phyloP scores from a whole-genome alignment of 345 rosid genomes.

The Salix caprea region DNA sequence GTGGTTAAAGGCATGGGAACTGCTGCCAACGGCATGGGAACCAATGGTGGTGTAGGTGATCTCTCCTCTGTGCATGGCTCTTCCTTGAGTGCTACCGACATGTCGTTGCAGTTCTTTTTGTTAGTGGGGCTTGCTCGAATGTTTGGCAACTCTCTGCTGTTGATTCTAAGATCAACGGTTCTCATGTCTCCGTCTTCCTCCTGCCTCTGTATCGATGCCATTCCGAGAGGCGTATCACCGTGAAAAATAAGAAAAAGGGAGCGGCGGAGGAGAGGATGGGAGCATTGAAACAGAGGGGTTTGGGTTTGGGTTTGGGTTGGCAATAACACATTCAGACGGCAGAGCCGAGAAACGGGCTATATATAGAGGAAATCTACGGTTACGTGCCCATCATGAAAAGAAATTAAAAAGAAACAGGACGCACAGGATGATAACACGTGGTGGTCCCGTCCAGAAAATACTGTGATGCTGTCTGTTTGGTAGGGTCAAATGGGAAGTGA shows the following conservation, averaged over 20 bases:
- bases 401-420: neutral
- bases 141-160: constrained; percentile 7
- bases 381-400: neutral
- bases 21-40: constrained; percentile 22
- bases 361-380: constrained; percentile 25
- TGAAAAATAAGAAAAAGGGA: neutral
- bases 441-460: constrained; percentile 17
- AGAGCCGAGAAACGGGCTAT: neutral
- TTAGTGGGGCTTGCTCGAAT: neutral
- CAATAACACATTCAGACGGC: too few species aligned
- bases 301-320: too few species aligned
- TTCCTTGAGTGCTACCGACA: constrained; percentile 24
- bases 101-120: neutral
- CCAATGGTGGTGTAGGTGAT: neutral
- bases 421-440: constrained; percentile 27
- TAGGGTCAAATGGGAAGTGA: constrained; percentile 22
- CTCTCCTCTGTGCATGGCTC: constrained; percentile 36
- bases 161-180: constrained; percentile 33
- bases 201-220: constrained; percentile 36
- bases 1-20: constrained; percentile 34
- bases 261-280: neutral
- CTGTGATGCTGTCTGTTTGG: constrained; percentile 17
- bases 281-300: neutral
- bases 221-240: neutral
- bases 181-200: constrained; percentile 26